Evolutionary conservation across 2,329 filamentous ascomycete species (phyloP).

Genomic region (Aureobasidium pullulans): DNA sequence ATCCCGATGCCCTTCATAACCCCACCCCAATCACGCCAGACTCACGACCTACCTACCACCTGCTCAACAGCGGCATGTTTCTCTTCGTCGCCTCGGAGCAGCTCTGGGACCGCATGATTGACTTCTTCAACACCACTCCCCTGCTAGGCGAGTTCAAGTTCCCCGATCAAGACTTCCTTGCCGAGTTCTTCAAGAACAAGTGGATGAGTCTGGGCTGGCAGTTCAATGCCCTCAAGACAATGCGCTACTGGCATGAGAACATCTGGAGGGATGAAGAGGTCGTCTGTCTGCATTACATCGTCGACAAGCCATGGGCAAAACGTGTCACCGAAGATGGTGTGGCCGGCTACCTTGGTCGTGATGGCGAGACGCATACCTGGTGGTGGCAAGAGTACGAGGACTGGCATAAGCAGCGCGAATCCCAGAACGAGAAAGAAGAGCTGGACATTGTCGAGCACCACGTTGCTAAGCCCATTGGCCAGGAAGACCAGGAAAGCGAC

Average conservation of each 20-base stretch:
- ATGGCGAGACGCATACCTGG: conserved; percentile 46
- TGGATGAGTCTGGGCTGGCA: conserved; percentile 43
- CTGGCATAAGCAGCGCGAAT: conserved; percentile 31
- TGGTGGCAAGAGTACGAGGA: conserved; percentile 44
- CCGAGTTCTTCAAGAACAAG: conserved; percentile 38
- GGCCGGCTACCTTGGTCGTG: conserved; percentile 43
- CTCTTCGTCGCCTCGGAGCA: conserved; percentile 38
- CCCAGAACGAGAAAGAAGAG: conserved; percentile 33
- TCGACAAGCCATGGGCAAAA: conserved; percentile 49
- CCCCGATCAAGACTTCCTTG: conserved; percentile 48
- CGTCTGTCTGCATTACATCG: conserved; percentile 46
- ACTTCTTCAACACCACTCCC: conserved; percentile 34
- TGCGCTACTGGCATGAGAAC: conserved; percentile 45
- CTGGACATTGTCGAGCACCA: conserved; percentile 18
- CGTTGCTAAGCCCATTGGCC: conserved; percentile 18
- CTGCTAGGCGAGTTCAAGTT: conserved; percentile 41
- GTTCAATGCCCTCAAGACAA: conserved; percentile 48
- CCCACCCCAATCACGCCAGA: conserved; percentile 28
- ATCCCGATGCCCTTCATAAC: conserved; percentile 28
- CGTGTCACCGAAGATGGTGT: conserved; percentile 34
- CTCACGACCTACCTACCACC: conserved; percentile 32
- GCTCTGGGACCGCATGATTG: conserved; percentile 34
- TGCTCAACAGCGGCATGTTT: conserved; percentile 48
- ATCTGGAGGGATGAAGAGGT: conserved; percentile 46
- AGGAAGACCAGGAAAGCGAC: conserved; percentile 19